phyloP scores from a whole-genome alignment of 352 stramenopile species.

The Globisporangium cylindrosporum region DNA sequence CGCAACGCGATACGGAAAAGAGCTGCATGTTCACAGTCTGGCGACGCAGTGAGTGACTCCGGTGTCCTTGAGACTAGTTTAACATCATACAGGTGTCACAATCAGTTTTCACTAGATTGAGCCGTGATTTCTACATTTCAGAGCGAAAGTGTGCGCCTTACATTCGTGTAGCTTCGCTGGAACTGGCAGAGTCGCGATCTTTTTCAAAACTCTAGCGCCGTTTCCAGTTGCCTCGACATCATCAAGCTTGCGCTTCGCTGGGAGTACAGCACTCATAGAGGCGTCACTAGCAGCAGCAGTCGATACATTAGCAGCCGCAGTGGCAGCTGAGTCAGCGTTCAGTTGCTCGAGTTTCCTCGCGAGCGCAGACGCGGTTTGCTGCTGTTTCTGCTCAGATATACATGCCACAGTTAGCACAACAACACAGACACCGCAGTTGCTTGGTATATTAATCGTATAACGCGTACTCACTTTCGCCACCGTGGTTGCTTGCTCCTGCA shows the following conservation, averaged over 20 bases:
- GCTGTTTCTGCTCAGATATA: slow-evolving; percentile 16
- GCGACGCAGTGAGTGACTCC: background rate
- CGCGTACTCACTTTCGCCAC: slow-evolving; percentile 30
- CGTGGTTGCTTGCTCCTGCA: slow-evolving; percentile 27
- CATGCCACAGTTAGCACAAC: background rate
- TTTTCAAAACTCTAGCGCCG: background rate
- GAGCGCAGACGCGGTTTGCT: slow-evolving; percentile 4
- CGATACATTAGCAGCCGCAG: background rate
- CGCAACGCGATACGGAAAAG: slow-evolving; percentile 16
- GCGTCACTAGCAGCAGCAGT: background rate
- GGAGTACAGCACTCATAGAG: background rate
- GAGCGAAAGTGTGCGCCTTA: background rate
- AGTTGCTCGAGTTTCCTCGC: slow-evolving; percentile 15
- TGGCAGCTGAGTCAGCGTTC: background rate
- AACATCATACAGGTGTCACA: background rate
- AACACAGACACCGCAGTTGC: background rate
- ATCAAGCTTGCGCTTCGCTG: slow-evolving; percentile 16
- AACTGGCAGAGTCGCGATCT: background rate
- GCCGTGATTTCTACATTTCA: background rate
- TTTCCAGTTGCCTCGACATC: background rate
- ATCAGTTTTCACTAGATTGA: too few species aligned
- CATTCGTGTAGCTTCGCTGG: slow-evolving; percentile 9
- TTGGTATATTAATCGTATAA: background rate
- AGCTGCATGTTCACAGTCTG: slow-evolving; percentile 4
- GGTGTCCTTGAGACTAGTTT: slow-evolving; percentile 5